Evolutionary conservation across 2,329 filamentous ascomycete genomes (phyloP), one percentile per base, ranked within the genome.

Genomic region (Alternaria alternata): DNA sequence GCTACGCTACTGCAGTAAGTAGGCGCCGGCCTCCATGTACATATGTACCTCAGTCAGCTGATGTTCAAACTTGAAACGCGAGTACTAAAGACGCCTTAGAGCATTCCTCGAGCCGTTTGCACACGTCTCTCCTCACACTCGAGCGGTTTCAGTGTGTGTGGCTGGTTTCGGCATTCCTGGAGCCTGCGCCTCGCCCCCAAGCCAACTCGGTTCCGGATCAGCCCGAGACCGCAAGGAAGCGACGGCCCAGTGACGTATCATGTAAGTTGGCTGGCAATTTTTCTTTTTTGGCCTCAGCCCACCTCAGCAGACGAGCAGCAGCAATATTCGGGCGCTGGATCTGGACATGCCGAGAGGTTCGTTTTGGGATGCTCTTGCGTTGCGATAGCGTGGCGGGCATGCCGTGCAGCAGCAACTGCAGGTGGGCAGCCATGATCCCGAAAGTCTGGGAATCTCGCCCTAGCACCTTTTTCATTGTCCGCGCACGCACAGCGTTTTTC

Each of bases 391-490:
- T 39, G 41, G 61, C 43, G 57, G 57, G 48, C 54, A 48, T 56
- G 48, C 57, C 48, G 39, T 57, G 61, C 59, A 57, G 56, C 49
- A 51, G 32, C 55, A 43, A 38, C 57, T 41, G 38, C 64, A 24
- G 39, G 39, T 62, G 61, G 61, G 65, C 65, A 61, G 55, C 56
- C 60, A 48, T 56, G 57, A 48, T 54, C 52, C 63, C 68, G 59
- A 51, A 48, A 18, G 49, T 36, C 67, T 67, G 68, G 68, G 66
- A 61, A 55, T 46, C 28, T 34, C 44, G 44, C 55, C 49, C 30
- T 46, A n/a, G 57, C 30, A 46, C 51, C 51, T 47, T 38, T 39
- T 53, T 56, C 53, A 54, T 56, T 62, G 62, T 64, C 60, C 58
- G 53, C 55, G 54, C 58, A 51, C 49, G 52, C 55, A 51, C 51